A percentile compares a stretch with the other conserved stretches of the same genome.
Conservation (phyloP, 176 grass and related monocot species). For the Saccharum spontaneum region DNA sequence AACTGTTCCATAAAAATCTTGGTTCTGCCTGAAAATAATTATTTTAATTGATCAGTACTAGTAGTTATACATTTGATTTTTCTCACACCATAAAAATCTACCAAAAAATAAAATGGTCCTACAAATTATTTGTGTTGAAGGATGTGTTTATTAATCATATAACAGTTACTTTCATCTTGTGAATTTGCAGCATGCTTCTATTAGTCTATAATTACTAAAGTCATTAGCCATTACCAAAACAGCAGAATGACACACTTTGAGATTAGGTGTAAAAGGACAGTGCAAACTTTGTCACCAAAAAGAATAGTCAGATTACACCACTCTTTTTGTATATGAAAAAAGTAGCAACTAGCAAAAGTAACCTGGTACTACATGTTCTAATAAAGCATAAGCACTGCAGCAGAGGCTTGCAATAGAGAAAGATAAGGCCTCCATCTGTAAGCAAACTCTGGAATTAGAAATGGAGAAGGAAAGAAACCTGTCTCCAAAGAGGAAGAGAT, state of each 20-base stretch:
- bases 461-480: slow-evolving; percentile 57
- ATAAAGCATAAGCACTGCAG: slow-evolving; percentile 3
- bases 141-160: too few relatives aligned
- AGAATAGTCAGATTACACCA: neutral
- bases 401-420: slow-evolving; percentile 8
- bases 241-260: neutral
- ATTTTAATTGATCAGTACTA: neutral
- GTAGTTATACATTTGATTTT: neutral
- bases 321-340: neutral
- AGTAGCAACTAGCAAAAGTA: slow-evolving; percentile 8
- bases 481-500: slow-evolving; percentile 86
- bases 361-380: slow-evolving; percentile 6
- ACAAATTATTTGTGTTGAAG: neutral
- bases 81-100: neutral
- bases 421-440: slow-evolving; percentile 11
- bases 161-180: too few relatives aligned
- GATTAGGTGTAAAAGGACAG: neutral
- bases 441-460: slow-evolving; percentile 19
- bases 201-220: neutral
- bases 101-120: neutral
- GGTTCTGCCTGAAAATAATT: slow-evolving; percentile 75
- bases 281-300: neutral
- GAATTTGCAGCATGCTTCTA: neutral
- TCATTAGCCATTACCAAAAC: slow-evolving; percentile 4
- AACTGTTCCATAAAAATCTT: slow-evolving; percentile 96